A percentile compares a stretch with the other conserved stretches of the same genome.
Evolutionary conservation across 2,329 filamentous ascomycete species (phyloP).

Genomic region (Sclerotinia spermophila): DNA sequence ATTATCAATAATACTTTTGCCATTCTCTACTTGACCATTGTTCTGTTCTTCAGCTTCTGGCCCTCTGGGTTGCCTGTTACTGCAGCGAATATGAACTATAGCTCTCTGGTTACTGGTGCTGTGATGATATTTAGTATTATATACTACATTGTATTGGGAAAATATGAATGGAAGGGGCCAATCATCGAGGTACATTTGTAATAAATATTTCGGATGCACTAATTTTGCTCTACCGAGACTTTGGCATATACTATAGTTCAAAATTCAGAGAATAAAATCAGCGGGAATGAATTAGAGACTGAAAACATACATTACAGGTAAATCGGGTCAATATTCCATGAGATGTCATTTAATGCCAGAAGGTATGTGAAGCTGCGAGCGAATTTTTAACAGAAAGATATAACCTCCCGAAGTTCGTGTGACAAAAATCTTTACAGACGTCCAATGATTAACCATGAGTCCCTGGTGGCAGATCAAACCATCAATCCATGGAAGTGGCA

Average conservation of each 20-base stretch:
- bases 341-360: neutral
- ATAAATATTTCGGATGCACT: neutral
- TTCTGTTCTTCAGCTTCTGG: conserved; percentile 45
- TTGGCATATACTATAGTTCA: neutral
- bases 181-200: neutral
- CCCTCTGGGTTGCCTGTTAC: conserved; percentile 40
- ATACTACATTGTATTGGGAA: conserved; percentile 11
- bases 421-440: too few relatives aligned
- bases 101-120: conserved; percentile 15
- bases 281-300: neutral
- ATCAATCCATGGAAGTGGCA: too few relatives aligned
- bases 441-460: too few relatives aligned
- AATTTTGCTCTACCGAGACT: neutral
- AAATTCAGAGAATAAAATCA: neutral
- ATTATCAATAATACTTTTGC: conserved; percentile 43
- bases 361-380: neutral
- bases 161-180: neutral
- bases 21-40: conserved; percentile 42
- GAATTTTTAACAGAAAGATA: too few relatives aligned
- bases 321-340: neutral
- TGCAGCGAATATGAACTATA: conserved; percentile 46
- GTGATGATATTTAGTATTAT: conserved; percentile 14
- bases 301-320: neutral
- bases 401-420: too few relatives aligned
- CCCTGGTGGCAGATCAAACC: too few relatives aligned